A percentile compares a stretch with the other conserved stretches of the same genome.
phyloP scores from a whole-genome alignment of 176 grass and related monocot genomes.

The Chrysopogon serrulatus region DNA sequence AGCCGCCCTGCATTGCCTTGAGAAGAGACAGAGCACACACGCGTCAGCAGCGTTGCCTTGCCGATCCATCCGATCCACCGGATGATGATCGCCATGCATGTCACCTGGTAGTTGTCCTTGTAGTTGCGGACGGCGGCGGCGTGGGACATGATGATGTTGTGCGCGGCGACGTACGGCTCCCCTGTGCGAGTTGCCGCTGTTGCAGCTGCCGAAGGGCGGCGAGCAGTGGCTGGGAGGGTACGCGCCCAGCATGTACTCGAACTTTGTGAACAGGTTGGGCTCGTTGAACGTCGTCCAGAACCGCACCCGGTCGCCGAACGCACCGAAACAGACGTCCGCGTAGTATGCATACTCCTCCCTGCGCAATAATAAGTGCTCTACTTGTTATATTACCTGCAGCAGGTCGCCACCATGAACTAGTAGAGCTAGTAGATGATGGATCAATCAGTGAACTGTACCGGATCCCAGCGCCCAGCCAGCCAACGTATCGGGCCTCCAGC shows the following conservation, averaged over 20 bases:
- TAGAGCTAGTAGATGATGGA: background rate
- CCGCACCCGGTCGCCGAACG: conserved; percentile 63
- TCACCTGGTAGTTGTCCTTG: conserved; percentile 57
- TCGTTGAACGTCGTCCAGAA: conserved; percentile 79
- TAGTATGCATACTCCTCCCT: conserved; percentile 61
- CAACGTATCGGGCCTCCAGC: conserved; percentile 31
- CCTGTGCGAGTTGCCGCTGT: conserved; percentile 28
- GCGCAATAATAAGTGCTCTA: too few relatives aligned
- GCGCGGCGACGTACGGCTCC: conserved; percentile 49
- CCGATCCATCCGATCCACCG: too few relatives aligned
- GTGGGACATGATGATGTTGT: conserved; percentile 67
- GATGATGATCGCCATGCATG: background rate
- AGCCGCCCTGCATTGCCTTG: conserved; percentile 52
- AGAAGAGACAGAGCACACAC: background rate
- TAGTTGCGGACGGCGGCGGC: conserved; percentile 50
- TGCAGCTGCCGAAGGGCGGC: conserved; percentile 40
- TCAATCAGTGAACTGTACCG: background rate
- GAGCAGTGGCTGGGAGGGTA: conserved; percentile 64
- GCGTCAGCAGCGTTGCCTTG: background rate
- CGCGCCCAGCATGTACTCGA: background rate
- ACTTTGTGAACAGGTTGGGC: conserved; percentile 48
- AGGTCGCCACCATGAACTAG: too few relatives aligned
- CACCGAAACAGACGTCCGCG: conserved; percentile 62
- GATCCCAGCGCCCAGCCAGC: conserved; percentile 43
- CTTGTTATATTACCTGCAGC: too few relatives aligned